Evolutionary conservation across 2,329 filamentous ascomycete genomes (phyloP).

Genomic region (Fragosphaeria purpurea): DNA sequence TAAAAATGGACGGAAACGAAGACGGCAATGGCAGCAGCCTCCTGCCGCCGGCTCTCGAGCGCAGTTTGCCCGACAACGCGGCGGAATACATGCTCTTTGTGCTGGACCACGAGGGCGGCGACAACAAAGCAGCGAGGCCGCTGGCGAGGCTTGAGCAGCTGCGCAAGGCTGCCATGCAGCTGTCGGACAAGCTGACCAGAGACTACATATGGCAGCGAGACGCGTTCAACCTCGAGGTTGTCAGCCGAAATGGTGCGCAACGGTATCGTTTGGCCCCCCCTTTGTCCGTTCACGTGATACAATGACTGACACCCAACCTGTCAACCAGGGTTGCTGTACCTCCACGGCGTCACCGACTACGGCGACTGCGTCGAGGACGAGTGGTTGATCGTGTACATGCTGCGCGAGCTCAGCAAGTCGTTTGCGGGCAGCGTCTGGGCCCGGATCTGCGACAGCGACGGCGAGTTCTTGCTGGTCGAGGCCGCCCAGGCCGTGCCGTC

Average conservation of each 20-base stretch:
- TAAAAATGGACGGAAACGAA: neutral
- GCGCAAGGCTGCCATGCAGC: constrained; percentile 54
- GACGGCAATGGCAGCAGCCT: neutral
- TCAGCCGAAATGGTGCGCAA: constrained; percentile 44
- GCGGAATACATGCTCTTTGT: constrained; percentile 77
- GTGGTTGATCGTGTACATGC: constrained; percentile 87
- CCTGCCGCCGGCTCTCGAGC: neutral
- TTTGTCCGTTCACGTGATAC: neutral
- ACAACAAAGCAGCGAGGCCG: constrained; percentile 33
- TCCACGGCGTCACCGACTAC: constrained; percentile 74
- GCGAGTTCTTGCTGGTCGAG: constrained; percentile 91
- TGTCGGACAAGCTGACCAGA: constrained; percentile 56
- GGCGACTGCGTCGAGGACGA: constrained; percentile 95
- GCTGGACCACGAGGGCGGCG: constrained; percentile 42
- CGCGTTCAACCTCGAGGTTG: constrained; percentile 59
- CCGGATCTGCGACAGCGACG: constrained; percentile 75
- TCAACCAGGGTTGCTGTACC: constrained; percentile 40
- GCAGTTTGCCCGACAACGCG: constrained; percentile 62
- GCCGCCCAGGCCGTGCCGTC: constrained; percentile 77
- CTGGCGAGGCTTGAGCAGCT: constrained; percentile 59
- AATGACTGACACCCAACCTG: neutral
- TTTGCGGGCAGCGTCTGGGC: constrained; percentile 65
- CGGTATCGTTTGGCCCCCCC: no score
- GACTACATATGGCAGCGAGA: constrained; percentile 96
- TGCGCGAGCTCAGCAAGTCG: constrained; percentile 67